These are phyloP conservation scores for Aquilaria sinensis DNA, from an alignment of 345 rosid genomes.

Conservation along the genomic window DNA sequence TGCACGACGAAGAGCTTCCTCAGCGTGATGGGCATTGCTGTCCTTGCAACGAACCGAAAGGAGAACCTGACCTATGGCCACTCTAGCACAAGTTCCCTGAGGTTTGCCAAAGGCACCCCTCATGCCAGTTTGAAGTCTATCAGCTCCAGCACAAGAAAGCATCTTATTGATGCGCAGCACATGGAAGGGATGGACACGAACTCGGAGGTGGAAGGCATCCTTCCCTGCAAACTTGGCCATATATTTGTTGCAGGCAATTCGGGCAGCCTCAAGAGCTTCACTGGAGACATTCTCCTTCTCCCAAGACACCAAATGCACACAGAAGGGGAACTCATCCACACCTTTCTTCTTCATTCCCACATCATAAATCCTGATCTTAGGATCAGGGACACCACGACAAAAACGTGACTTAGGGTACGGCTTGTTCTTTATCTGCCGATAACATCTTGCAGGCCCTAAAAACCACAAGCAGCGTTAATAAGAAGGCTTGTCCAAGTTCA, in stretches of 20 bases:
- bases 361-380: constrained; percentile 75
- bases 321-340: constrained; percentile 76
- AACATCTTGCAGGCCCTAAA: constrained; percentile 59
- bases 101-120: constrained; percentile 82
- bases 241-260: constrained; percentile 78
- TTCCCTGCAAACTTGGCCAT: constrained; percentile 72
- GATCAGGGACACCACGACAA: constrained; percentile 75
- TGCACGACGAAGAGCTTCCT: constrained; percentile 78
- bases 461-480: background rate
- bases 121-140: constrained; percentile 85
- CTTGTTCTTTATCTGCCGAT: constrained; percentile 69
- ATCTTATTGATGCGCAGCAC: constrained; percentile 75
- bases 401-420: constrained; percentile 66
- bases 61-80: constrained; percentile 76
- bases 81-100: constrained; percentile 65
- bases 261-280: constrained; percentile 71
- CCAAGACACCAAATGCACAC: constrained; percentile 80
- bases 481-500: background rate
- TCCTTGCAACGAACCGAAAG: constrained; percentile 77
- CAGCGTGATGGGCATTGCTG: constrained; percentile 55
- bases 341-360: constrained; percentile 84
- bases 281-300: constrained; percentile 75
- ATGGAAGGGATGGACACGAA: constrained; percentile 76
- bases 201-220: constrained; percentile 74
- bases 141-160: constrained; percentile 89